Base-by-base conservation (phyloP, 1,284 basidiomycete genomes). In the Acaromyces ingoldii region DNA sequence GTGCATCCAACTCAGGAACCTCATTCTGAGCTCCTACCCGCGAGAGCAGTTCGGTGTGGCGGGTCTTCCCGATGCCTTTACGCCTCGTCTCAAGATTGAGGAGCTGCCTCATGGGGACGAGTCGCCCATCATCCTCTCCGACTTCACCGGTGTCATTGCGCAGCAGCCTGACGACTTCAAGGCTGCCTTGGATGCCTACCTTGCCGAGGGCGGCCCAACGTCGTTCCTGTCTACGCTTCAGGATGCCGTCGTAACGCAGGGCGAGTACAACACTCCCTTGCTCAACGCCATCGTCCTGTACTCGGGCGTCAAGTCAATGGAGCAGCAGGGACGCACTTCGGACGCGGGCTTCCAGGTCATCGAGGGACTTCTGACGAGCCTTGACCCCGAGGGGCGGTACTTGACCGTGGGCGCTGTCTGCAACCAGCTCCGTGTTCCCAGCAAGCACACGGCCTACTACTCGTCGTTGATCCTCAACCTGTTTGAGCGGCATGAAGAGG, bases 1-100 rank as follows among this genome's bases (percentile, higher is more conserved):
- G 67, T 97, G 92, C 82, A 86, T 93, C 58, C 95, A 99, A 78
- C 82, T 98, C 55, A 88, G 91, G 69, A 99, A 98, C 79, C 85
- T 99, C 77, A 85, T 98, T 60, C 85, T 97, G 56, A 89, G 89
- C 73, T 92, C 93, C 19, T 98, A 91, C 82, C 93, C 95, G n/a
- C n/a, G 21, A 10, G 11, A 17, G 15, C 34, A 28, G 13, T 81
- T 63, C 49, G n/a, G n/a, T n/a, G 80, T 83, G 57, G 80, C 89
- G 53, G 80, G 84, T 42, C 85, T 97, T 25, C 90, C 93, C 31
- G 91, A 95, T 74, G 93, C 95, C 17, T 78, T 81, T 65, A 75
- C 72, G 51, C 77, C 79, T 54, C 76, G 75, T 52, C 74, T 80
- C 48, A 74, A 77, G 56, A 74, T 80, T 45, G 76, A 77, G 38